A percentile compares a stretch with the other conserved stretches of the same genome.
Conservation (phyloP, 1,284 basidiomycete genomes). For the Volvariella volvacea region DNA sequence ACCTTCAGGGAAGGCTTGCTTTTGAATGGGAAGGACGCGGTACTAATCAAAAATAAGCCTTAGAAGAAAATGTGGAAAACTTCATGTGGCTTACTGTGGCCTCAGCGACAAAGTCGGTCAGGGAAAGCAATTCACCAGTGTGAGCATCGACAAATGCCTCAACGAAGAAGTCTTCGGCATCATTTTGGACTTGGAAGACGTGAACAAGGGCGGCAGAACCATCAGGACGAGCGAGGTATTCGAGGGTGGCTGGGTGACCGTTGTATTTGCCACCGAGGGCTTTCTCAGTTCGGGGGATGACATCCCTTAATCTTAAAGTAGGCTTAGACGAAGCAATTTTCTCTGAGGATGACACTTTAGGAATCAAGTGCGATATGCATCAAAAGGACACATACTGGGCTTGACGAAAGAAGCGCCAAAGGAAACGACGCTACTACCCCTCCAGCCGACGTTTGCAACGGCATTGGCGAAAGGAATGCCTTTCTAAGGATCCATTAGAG, state of each 20-base stretch:
- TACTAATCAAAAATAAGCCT: conserved; percentile 25
- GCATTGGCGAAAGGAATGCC: conserved; percentile 16
- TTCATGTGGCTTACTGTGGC: conserved; percentile 29
- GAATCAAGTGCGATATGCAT: too few species aligned
- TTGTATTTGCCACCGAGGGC: conserved; percentile 35
- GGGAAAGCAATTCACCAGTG: too few species aligned
- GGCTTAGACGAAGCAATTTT: background rate
- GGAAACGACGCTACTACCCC: conserved; percentile 25
- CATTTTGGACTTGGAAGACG: conserved; percentile 51
- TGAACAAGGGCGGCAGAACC: conserved; percentile 44
- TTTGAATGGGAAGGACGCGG: conserved; percentile 34
- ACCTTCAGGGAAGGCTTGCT: conserved; percentile 30
- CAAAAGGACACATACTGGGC: conserved; percentile 19
- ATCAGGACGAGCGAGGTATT: conserved; percentile 38
- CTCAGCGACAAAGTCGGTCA: conserved; percentile 46
- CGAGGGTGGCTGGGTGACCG: conserved; percentile 33
- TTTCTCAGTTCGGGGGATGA: conserved; percentile 27
- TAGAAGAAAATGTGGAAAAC: background rate
- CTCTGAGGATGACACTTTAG: background rate
- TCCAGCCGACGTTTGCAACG: too few species aligned
- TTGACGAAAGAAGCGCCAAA: conserved; percentile 41
- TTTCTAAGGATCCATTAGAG: conserved; percentile 7
- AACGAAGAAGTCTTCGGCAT: conserved; percentile 46
- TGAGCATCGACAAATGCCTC: conserved; percentile 59
- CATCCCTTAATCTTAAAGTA: background rate